Evolutionary conservation across 1,284 basidiomycete species (phyloP).

Genomic region (Ustilago curta): DNA sequence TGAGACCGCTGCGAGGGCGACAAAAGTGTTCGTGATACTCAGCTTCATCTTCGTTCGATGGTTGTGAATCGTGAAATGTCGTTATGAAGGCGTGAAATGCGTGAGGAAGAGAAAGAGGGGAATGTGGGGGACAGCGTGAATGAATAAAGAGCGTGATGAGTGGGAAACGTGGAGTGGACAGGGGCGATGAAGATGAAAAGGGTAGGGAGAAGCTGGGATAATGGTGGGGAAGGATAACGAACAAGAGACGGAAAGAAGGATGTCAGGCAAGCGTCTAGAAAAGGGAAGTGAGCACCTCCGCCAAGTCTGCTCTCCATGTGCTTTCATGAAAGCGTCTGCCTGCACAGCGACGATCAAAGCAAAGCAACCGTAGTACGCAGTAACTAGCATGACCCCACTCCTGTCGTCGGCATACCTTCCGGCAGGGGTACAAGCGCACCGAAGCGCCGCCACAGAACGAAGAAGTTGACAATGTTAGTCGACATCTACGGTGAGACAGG

Average conservation of each 20-base stretch:
- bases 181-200: not conserved
- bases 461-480: conserved; percentile 1
- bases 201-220: not conserved
- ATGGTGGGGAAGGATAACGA: not conserved
- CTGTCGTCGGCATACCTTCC: not conserved
- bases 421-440: not conserved
- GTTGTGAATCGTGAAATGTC: not conserved
- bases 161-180: not conserved
- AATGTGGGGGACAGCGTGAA: conserved; percentile 4
- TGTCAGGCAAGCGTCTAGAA: not conserved
- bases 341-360: not conserved
- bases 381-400: not conserved
- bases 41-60: conserved; percentile 21
- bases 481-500: conserved; percentile 5
- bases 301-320: too few relatives aligned
- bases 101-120: not conserved
- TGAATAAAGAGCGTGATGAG: conserved; percentile 8
- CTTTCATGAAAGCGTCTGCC: not conserved
- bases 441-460: not conserved
- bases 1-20: conserved; percentile 18
- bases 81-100: not conserved
- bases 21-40: conserved; percentile 13
- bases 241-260: not conserved
- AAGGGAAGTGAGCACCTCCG: not conserved
- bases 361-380: not conserved